Percentiles rank a stretch among this genome's conserved stretches.
Evolutionary conservation across 2,329 filamentous ascomycete species (phyloP).

Genomic region (Aureobasidium sp.): DNA sequence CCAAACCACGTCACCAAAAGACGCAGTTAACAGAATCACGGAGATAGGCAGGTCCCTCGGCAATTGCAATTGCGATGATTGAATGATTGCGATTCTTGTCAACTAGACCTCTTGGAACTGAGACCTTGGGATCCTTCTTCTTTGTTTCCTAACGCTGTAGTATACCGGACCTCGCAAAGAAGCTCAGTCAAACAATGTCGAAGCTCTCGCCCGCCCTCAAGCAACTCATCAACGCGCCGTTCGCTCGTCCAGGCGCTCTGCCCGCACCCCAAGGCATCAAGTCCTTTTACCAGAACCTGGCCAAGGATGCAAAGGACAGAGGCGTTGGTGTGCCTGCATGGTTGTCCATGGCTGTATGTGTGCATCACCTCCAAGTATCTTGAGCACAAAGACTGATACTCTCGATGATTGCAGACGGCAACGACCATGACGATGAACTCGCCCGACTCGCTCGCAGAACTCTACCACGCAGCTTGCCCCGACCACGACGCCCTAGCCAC

Average conservation of each 20-base stretch:
- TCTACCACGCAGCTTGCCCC: constrained; percentile 41
- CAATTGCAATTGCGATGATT: background rate
- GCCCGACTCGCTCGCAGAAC: constrained; percentile 59
- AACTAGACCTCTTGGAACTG: too few relatives aligned
- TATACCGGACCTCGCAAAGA: too few relatives aligned
- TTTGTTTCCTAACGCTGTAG: background rate
- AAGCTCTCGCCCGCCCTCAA: constrained; percentile 65
- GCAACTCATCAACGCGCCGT: constrained; percentile 61
- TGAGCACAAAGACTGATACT: background rate
- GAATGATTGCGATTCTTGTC: too few relatives aligned
- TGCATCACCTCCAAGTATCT: too few relatives aligned
- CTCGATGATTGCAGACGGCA: constrained; percentile 48
- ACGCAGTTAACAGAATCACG: background rate
- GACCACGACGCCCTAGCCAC: constrained; percentile 35
- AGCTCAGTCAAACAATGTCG: constrained; percentile 47
- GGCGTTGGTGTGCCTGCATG: constrained; percentile 56
- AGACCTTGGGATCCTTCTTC: too few relatives aligned
- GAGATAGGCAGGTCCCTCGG: background rate
- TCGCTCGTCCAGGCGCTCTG: constrained; percentile 56
- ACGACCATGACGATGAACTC: constrained; percentile 83
- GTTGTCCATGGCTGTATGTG: constrained; percentile 55
- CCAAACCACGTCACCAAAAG: background rate
- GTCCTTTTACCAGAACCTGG: constrained; percentile 56
- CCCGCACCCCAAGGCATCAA: constrained; percentile 55
- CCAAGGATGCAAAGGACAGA: constrained; percentile 51